Evolutionary conservation across 805 yeast species (phyloP).

Genomic region (Lachancea dasiensis): DNA sequence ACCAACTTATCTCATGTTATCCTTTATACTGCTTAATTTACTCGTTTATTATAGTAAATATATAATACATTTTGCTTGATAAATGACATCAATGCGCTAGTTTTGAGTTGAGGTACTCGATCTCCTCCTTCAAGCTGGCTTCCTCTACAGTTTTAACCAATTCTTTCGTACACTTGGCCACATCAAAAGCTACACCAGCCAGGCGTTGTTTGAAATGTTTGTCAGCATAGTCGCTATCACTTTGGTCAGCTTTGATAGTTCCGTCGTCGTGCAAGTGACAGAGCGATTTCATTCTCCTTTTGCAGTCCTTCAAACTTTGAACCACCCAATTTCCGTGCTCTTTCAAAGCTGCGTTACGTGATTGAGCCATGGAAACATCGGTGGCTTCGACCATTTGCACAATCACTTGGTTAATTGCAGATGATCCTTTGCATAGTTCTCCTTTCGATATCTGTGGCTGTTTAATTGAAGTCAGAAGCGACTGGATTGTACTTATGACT

Average conservation of each 20-base stretch:
- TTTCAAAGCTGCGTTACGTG: slow-evolving; percentile 74
- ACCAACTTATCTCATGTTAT: too few relatives aligned
- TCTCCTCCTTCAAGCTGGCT: slow-evolving; percentile 81
- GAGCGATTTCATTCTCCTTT: slow-evolving; percentile 70
- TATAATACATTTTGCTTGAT: neutral
- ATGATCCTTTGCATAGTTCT: slow-evolving; percentile 62
- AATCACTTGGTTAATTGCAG: slow-evolving; percentile 72
- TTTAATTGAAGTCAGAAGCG: slow-evolving; percentile 68
- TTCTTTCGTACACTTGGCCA: slow-evolving; percentile 94
- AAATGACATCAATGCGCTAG: slow-evolving; percentile 21
- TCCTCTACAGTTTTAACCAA: slow-evolving; percentile 94
- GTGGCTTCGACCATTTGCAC: slow-evolving; percentile 88
- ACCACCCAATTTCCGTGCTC: slow-evolving; percentile 93
- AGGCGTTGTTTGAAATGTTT: slow-evolving; percentile 86
- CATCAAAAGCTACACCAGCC: slow-evolving; percentile 94
- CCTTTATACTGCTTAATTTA: too few relatives aligned
- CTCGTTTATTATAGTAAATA: neutral
- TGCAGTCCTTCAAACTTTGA: slow-evolving; percentile 77
- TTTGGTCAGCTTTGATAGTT: slow-evolving; percentile 27
- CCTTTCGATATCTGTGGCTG: slow-evolving; percentile 72
- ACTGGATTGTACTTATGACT: slow-evolving; percentile 85
- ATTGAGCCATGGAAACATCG: slow-evolving; percentile 78
- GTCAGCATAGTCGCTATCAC: slow-evolving; percentile 68
- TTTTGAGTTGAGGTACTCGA: slow-evolving; percentile 71
- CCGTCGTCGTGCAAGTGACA: slow-evolving; percentile 40